A percentile compares a stretch with the other conserved stretches of the same genome.
phyloP scores from a whole-genome alignment of 257 asterid species.

The Verbena officinalis region DNA sequence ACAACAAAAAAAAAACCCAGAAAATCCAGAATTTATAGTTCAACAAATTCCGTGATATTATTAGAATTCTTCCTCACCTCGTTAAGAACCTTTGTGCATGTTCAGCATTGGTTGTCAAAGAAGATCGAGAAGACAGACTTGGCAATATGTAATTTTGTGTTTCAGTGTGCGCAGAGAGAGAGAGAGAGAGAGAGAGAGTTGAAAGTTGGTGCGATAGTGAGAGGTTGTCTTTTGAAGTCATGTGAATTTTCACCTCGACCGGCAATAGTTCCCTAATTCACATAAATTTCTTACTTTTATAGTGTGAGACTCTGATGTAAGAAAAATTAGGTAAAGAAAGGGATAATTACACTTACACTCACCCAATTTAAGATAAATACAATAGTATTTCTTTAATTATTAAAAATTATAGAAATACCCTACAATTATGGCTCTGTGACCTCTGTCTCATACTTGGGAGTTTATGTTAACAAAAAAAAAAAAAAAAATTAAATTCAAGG shows the following conservation, averaged over 20 bases:
- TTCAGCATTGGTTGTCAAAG: constrained; percentile 32
- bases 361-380: too few relatives aligned
- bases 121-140: constrained; percentile 13
- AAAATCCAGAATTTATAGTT: neutral
- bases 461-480: too few relatives aligned
- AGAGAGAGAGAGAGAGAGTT: constrained; percentile 22
- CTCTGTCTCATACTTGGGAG: too few relatives aligned
- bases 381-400: too few relatives aligned
- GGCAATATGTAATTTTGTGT: constrained; percentile 24
- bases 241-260: constrained; percentile 15
- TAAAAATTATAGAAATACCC: too few relatives aligned
- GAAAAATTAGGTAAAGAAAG: too few relatives aligned
- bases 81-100: constrained; percentile 30
- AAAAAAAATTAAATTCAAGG: too few relatives aligned
- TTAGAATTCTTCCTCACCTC: constrained; percentile 37
- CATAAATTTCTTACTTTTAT: neutral
- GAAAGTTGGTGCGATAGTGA: constrained; percentile 37
- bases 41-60: neutral
- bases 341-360: too few relatives aligned
- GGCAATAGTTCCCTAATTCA: neutral
- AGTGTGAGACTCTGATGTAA: too few relatives aligned
- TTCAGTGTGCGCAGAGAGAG: neutral
- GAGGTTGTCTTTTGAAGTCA: constrained; percentile 38
- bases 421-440: too few relatives aligned
- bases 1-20: neutral